These are phyloP conservation scores for Colletotrichum simmondsii DNA, from an alignment of 2,329 filamentous ascomycete genomes.

Conservation along the genomic window DNA sequence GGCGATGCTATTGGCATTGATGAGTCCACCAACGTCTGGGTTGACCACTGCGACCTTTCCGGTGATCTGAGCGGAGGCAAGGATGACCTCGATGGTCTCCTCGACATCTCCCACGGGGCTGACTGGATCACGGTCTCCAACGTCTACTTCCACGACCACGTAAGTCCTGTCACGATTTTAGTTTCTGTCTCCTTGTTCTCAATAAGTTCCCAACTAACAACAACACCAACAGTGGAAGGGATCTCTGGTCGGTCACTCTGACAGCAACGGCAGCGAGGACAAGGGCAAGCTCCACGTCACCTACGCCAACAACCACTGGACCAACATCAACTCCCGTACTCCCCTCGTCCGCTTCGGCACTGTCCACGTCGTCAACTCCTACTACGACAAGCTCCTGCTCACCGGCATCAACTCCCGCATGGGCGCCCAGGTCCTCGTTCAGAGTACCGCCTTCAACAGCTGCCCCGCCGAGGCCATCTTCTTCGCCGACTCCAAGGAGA, in stretches of 20 bases:
- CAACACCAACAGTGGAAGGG: slow-evolving; percentile 59
- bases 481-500: slow-evolving; percentile 49
- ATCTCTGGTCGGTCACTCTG: slow-evolving; percentile 69
- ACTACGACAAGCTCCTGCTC: slow-evolving; percentile 54
- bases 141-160: slow-evolving; percentile 56
- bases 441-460: slow-evolving; percentile 60
- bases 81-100: slow-evolving; percentile 55
- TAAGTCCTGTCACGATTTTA: not conserved
- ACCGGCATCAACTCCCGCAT: slow-evolving; percentile 65
- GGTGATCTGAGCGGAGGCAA: slow-evolving; percentile 49
- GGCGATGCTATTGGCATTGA: slow-evolving; percentile 66
- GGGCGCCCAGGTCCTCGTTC: slow-evolving; percentile 63
- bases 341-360: slow-evolving; percentile 72
- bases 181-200: not conserved
- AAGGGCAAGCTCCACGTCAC: slow-evolving; percentile 68
- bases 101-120: slow-evolving; percentile 56
- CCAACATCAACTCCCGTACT: slow-evolving; percentile 68
- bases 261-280: slow-evolving; percentile 68
- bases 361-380: slow-evolving; percentile 58
- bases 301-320: slow-evolving; percentile 70
- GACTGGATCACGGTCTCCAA: slow-evolving; percentile 56
- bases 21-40: slow-evolving; percentile 58
- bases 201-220: slow-evolving; percentile 38
- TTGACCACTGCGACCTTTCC: slow-evolving; percentile 56
- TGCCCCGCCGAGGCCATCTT: slow-evolving; percentile 44